Conservation (phyloP, 495 filamentous ascomycete genomes). For the Penicillium silybi region DNA sequence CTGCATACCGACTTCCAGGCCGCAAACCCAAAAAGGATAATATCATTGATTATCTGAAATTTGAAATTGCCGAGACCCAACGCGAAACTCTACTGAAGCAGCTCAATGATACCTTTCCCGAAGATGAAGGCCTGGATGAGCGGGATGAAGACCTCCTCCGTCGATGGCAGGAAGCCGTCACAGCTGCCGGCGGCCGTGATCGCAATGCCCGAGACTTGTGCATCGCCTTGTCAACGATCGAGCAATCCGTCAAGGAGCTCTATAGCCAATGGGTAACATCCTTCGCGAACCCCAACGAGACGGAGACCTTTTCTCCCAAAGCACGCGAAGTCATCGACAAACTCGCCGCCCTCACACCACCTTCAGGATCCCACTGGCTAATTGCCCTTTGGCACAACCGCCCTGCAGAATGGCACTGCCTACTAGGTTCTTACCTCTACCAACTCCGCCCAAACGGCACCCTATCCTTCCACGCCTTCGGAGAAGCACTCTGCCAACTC, state of each 20-base stretch:
- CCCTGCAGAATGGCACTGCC: conserved; percentile 32
- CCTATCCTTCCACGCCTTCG: conserved; percentile 63
- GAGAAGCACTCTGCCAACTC: conserved; percentile 57
- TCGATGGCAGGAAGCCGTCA: conserved; percentile 35
- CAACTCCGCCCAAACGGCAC: conserved; percentile 31
- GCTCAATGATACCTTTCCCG: conserved; percentile 39
- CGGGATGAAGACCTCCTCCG: conserved; percentile 50
- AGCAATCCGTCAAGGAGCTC: conserved; percentile 9
- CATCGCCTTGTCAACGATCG: conserved; percentile 18
- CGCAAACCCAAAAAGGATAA: conserved; percentile 36
- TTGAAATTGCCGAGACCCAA: conserved; percentile 52
- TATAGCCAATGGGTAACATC: conserved; percentile 19
- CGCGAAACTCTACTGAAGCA: conserved; percentile 46
- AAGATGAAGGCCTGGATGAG: conserved; percentile 10
- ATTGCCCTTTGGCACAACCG: conserved; percentile 43
- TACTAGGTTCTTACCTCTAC: conserved; percentile 64
- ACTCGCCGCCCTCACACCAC: conserved; percentile 19
- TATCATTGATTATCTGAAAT: conserved; percentile 73
- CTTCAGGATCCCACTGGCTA: conserved; percentile 37
- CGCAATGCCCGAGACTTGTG: conserved; percentile 22
- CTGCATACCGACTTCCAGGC: conserved; percentile 40
- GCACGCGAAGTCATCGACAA: conserved; percentile 21
- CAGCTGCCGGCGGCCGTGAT: conserved; percentile 25
- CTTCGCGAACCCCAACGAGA: background rate
- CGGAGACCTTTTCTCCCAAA: conserved; percentile 19